phyloP scores from a whole-genome alignment of 495 filamentous ascomycete species.

The Penicillium antarcticum region DNA sequence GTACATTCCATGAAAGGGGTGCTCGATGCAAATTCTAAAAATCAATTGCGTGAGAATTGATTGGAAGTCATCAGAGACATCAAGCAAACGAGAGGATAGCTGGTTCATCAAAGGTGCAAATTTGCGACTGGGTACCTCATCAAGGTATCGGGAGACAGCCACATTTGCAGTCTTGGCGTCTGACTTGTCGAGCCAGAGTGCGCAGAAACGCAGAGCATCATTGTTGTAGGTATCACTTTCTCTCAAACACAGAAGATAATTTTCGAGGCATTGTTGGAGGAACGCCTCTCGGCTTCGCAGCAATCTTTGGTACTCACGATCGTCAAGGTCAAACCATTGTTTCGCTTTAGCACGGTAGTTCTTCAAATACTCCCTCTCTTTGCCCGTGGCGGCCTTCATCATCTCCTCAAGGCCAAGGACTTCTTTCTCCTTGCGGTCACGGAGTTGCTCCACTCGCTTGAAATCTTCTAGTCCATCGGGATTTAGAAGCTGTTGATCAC shows the following conservation, averaged over 20 bases:
- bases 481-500: conserved; percentile 87
- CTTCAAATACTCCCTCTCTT: conserved; percentile 46
- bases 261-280: conserved; percentile 82
- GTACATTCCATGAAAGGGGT: conserved; percentile 95
- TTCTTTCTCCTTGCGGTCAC: conserved; percentile 76
- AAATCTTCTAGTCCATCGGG: conserved; percentile 81
- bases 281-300: conserved; percentile 73
- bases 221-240: conserved; percentile 86
- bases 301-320: conserved; percentile 79
- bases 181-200: conserved; percentile 86
- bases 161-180: conserved; percentile 68
- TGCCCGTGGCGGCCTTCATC: conserved; percentile 47
- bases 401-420: conserved; percentile 62
- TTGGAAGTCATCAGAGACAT: conserved; percentile 69
- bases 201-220: conserved; percentile 89
- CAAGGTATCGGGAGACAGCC: conserved; percentile 66
- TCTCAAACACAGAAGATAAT: conserved; percentile 81
- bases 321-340: conserved; percentile 85
- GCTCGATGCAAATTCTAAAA: conserved; percentile 78
- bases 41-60: conserved; percentile 66
- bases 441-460: conserved; percentile 72
- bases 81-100: conserved; percentile 81
- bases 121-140: conserved; percentile 78
- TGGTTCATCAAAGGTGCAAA: conserved; percentile 95
- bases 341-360: conserved; percentile 60